Percentiles rank a stretch among this genome's conserved stretches.
Evolutionary conservation across 805 yeast genomes (phyloP).

Genomic region (Saccharomycopsis malanga): DNA sequence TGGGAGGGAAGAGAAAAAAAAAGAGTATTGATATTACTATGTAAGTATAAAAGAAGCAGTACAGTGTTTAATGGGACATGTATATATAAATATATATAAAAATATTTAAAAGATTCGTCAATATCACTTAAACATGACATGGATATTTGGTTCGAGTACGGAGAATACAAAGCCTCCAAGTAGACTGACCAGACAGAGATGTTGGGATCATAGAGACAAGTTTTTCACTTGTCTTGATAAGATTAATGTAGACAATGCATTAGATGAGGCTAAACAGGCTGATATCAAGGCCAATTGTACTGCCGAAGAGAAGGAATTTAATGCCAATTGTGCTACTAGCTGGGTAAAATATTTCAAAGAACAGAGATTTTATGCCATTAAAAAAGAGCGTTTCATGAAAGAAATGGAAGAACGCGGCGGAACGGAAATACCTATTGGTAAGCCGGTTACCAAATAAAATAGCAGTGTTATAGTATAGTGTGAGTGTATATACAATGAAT

Average conservation of each 20-base stretch:
- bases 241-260: constrained; percentile 61
- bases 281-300: constrained; percentile 53
- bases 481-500: too few relatives aligned
- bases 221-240: constrained; percentile 70
- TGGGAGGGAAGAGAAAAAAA: too few relatives aligned
- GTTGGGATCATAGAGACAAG: constrained; percentile 87
- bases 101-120: too few relatives aligned
- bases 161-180: constrained; percentile 41
- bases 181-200: constrained; percentile 60
- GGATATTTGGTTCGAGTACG: constrained; percentile 21
- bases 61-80: too few relatives aligned
- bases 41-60: too few relatives aligned
- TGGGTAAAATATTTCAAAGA: constrained; percentile 92
- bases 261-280: constrained; percentile 41
- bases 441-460: not conserved
- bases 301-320: constrained; percentile 48
- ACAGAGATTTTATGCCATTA: constrained; percentile 71
- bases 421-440: constrained; percentile 5
- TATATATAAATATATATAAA: too few relatives aligned
- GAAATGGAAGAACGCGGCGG: constrained; percentile 70
- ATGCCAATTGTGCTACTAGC: constrained; percentile 70
- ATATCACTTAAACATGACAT: too few relatives aligned
- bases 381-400: constrained; percentile 58
- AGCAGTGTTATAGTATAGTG: too few relatives aligned
- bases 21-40: too few relatives aligned